Evolutionary conservation across 2,329 filamentous ascomycete genomes (phyloP).

Genomic region (Tympanopsis confertula): DNA sequence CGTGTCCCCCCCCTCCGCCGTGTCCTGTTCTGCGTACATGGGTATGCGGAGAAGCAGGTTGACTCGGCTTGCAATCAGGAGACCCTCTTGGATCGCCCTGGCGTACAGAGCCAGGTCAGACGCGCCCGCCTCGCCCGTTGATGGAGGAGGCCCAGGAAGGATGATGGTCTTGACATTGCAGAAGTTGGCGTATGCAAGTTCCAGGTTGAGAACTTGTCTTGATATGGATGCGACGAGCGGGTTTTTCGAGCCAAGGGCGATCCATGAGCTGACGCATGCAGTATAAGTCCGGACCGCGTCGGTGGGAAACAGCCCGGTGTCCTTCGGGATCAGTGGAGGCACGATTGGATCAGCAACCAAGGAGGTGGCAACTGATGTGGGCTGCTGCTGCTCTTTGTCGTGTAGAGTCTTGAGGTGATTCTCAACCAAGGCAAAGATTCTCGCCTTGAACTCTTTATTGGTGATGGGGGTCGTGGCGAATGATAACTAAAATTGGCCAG

Average conservation of each 20-base stretch:
- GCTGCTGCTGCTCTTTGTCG: constrained; percentile 19
- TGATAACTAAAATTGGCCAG: constrained; percentile 47
- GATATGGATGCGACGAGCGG: constrained; percentile 77
- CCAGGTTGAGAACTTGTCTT: constrained; percentile 77
- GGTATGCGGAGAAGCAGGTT: constrained; percentile 72
- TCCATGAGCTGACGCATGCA: constrained; percentile 79
- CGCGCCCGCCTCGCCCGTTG: constrained; percentile 38
- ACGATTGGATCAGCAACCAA: constrained; percentile 43
- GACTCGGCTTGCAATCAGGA: constrained; percentile 64
- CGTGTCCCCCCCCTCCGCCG: constrained; percentile 37
- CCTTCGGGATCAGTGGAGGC: constrained; percentile 64
- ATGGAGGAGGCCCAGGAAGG: constrained; percentile 63
- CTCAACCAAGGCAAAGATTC: constrained; percentile 52
- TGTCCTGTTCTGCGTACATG: constrained; percentile 65
- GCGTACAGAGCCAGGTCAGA: constrained; percentile 64
- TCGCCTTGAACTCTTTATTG: constrained; percentile 58
- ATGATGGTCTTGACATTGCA: constrained; percentile 78
- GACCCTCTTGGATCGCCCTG: constrained; percentile 68
- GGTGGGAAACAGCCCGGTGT: constrained; percentile 63
- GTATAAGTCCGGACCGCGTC: constrained; percentile 62
- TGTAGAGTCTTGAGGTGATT: constrained; percentile 37
- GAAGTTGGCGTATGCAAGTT: constrained; percentile 90
- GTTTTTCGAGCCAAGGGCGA: constrained; percentile 75
- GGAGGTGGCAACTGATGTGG: constrained; percentile 27
- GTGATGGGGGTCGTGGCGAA: constrained; percentile 72